phyloP scores from a whole-genome alignment of 2,329 filamentous ascomycete genomes.

The Neoascochyta sp. region DNA sequence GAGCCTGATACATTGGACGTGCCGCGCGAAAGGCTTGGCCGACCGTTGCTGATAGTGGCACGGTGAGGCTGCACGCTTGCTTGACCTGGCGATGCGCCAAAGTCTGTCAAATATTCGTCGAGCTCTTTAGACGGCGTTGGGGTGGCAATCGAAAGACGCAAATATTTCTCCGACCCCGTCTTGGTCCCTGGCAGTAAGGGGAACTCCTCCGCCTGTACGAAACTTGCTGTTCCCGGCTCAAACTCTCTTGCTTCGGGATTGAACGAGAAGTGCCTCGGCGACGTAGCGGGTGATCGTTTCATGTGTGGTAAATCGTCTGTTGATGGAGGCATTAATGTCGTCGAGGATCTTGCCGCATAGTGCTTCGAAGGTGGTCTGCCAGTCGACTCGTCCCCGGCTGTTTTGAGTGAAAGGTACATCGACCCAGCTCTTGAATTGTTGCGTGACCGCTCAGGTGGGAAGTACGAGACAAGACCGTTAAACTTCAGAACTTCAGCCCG shows the following conservation, averaged over 20 bases:
- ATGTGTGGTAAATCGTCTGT: no score
- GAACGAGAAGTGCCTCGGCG: conserved; percentile 31
- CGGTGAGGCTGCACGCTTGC: conserved; percentile 13
- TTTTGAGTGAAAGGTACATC: conserved; percentile 24
- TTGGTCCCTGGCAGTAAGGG: conserved; percentile 13
- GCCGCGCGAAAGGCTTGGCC: conserved; percentile 26
- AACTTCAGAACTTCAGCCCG: conserved; percentile 58
- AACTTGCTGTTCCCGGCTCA: conserved; percentile 19
- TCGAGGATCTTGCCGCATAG: conserved; percentile 21
- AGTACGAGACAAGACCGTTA: conserved; percentile 43
- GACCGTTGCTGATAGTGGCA: conserved; percentile 6
- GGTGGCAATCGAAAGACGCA: conserved; percentile 29
- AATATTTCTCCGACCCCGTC: conserved; percentile 25
- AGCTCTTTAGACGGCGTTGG: conserved; percentile 16
- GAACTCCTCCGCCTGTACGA: conserved; percentile 14
- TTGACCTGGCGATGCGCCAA: conserved; percentile 17
- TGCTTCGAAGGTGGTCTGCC: conserved; percentile 18
- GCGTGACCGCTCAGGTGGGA: conserved; percentile 18
- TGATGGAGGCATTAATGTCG: conserved; percentile 23
- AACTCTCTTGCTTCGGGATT: conserved; percentile 39
- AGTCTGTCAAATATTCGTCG: conserved; percentile 15
- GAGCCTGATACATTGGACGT: conserved; percentile 25
- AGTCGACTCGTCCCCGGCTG: conserved; percentile 7
- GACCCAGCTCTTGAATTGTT: conserved; percentile 26
- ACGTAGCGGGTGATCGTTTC: conserved; percentile 23